Evolutionary conservation across 345 rosid genomes (phyloP), one percentile per base, ranked within the genome.

Genomic region (Eucalyptus curtisii): DNA sequence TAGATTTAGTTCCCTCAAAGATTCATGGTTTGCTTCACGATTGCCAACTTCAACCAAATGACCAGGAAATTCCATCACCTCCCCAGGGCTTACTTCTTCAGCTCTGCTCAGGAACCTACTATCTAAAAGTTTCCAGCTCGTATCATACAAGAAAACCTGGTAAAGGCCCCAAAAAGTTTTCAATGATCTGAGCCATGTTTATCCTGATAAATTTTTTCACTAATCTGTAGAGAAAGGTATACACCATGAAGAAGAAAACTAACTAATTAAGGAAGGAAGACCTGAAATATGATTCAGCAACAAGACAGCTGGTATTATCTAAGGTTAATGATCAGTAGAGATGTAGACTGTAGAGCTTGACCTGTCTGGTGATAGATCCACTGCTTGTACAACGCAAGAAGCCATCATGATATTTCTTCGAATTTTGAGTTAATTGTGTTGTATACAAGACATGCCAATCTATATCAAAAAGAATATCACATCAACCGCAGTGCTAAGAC

Each of bases 371-470:
- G 80, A 91, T 86, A 49, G 90, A 88, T 90, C 96, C 95, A 89
- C 87, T 48, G 57, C 24, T 33, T 68, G 89, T 52, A 84, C 94
- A 91, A 30, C 87, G 90, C 85, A 95, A 85, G 89, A 90, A 93
- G 84, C 97, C 96, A 89, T 95, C 96, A 85, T 94, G 95, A 90
- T 93, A 94, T 86, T 92, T 95, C 90, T 95, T 95, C 25, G 94
- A 92, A 89, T 93, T 94, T 81, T 94, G 95, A 88, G 94, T 94
- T 81, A 93, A n/a, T 81, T 93, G 95, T 49, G 93, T 82, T 44
- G 97, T 93, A 66, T 93, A 93, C 89, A 95, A 53, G 88, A 91
- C 95, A 90, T 92, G 93, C 96, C 96, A 93, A 87, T 91, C 95
- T 95, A 85, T 50, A 89, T 85, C 40, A 27, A 48, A 71, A 40